A percentile compares a stretch with the other conserved stretches of the same genome.
Evolutionary conservation across 2,329 filamentous ascomycete species (phyloP).

Genomic region (Dactylonectria estremocensis): DNA sequence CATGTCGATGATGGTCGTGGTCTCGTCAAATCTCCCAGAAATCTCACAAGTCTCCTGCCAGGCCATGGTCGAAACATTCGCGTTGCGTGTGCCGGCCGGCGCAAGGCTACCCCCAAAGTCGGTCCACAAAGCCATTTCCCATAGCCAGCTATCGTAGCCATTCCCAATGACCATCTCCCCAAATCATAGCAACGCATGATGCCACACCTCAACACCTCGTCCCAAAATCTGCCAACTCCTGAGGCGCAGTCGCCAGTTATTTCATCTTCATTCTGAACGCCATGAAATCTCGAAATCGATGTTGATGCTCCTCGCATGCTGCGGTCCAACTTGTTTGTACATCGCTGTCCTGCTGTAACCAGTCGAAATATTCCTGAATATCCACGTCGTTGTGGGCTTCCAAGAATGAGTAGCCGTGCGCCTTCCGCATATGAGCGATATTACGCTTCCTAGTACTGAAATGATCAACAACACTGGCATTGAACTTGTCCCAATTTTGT

Average conservation of each 20-base stretch:
- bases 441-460: slow-evolving; percentile 67
- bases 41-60: slow-evolving; percentile 29
- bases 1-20: slow-evolving; percentile 25
- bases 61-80: slow-evolving; percentile 11
- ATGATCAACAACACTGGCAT: slow-evolving; percentile 69
- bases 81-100: slow-evolving; percentile 17
- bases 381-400: slow-evolving; percentile 60
- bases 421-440: slow-evolving; percentile 55
- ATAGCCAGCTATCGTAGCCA: slow-evolving; percentile 1
- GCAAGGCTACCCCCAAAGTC: slow-evolving; percentile 21
- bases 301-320: slow-evolving; percentile 73
- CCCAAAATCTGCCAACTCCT: slow-evolving; percentile 22
- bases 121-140: background rate
- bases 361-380: slow-evolving; percentile 71
- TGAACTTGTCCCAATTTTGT: slow-evolving; percentile 64
- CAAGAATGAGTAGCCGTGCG: slow-evolving; percentile 64
- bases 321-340: slow-evolving; percentile 74
- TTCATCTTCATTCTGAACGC: slow-evolving; percentile 63
- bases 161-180: slow-evolving; percentile 21
- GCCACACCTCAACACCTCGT: background rate
- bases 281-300: slow-evolving; percentile 72
- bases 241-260: slow-evolving; percentile 37
- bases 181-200: slow-evolving; percentile 19
- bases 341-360: slow-evolving; percentile 75
- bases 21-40: slow-evolving; percentile 34